phyloP scores from a whole-genome alignment of 192 early-diverging fungal genomes.

The Entrophospora sp. region DNA sequence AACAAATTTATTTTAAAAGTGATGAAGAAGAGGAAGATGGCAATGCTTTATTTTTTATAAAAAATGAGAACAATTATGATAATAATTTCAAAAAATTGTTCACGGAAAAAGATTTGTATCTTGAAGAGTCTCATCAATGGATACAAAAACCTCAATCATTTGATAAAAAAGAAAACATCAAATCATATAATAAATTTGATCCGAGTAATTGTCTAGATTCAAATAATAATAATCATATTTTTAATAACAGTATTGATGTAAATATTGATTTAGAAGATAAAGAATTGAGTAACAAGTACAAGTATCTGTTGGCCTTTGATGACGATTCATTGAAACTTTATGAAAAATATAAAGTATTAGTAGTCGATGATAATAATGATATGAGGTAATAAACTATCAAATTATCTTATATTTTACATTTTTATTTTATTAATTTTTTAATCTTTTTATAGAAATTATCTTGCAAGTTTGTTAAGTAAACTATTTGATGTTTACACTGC shows the following conservation, averaged over 20 bases:
- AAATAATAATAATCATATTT: neutral
- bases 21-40: neutral
- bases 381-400: conserved; percentile 23
- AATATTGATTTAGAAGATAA: neutral
- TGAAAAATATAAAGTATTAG: conserved; percentile 16
- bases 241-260: neutral
- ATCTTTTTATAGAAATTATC: conserved; percentile 15
- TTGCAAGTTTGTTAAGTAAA: conserved; percentile 24
- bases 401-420: neutral
- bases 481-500: conserved; percentile 28
- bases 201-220: no score
- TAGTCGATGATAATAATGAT: conserved; percentile 38
- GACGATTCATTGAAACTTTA: neutral
- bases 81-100: neutral
- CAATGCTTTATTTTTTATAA: neutral
- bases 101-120: conserved; percentile 23
- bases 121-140: conserved; percentile 27
- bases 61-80: neutral
- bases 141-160: conserved; percentile 21
- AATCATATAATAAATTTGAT: no score
- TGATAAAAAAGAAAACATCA: neutral
- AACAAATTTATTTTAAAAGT: conserved; percentile 29
- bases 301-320: neutral
- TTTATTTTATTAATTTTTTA: neutral
- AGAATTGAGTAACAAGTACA: neutral